A percentile compares a stretch with the other conserved stretches of the same genome.
These are phyloP conservation scores for Metarhizium guizhouense DNA, from an alignment of 2,329 filamentous ascomycete genomes.

Conservation along the genomic window DNA sequence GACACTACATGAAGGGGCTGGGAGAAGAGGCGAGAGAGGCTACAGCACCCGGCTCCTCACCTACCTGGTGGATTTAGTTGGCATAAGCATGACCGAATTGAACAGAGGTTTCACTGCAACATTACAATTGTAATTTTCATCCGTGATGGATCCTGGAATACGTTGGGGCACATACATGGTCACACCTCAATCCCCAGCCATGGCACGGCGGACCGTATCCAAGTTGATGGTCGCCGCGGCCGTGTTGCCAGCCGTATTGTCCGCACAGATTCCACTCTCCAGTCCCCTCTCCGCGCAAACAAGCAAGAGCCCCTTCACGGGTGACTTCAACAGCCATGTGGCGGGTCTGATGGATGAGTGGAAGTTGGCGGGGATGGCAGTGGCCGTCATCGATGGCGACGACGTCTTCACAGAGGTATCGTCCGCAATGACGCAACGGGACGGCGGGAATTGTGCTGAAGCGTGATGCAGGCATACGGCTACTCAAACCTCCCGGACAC, in stretches of 20 bases:
- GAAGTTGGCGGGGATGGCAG: neutral
- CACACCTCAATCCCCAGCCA: neutral
- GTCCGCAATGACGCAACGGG: neutral
- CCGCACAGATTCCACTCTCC: neutral
- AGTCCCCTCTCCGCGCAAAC: neutral
- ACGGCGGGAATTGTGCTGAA: too few relatives aligned
- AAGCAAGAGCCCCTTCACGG: neutral
- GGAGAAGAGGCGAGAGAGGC: too few relatives aligned
- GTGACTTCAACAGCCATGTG: neutral
- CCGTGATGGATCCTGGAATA: too few relatives aligned
- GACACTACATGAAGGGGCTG: too few relatives aligned
- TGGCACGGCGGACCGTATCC: neutral
- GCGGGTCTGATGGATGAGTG: neutral
- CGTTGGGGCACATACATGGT: too few relatives aligned
- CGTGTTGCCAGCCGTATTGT: neutral
- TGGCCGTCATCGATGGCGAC: neutral
- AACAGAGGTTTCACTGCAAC: too few relatives aligned
- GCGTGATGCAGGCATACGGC: conserved; percentile 17
- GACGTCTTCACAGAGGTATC: neutral
- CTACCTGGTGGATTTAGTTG: too few relatives aligned
- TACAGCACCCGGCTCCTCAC: too few relatives aligned
- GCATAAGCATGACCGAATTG: too few relatives aligned
- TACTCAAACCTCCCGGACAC: conserved; percentile 24
- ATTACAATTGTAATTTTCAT: too few relatives aligned
- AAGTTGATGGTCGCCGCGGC: neutral